Evolutionary conservation across 2,329 filamentous ascomycete species (phyloP).

Genomic region (Diaporthe vaccinii): DNA sequence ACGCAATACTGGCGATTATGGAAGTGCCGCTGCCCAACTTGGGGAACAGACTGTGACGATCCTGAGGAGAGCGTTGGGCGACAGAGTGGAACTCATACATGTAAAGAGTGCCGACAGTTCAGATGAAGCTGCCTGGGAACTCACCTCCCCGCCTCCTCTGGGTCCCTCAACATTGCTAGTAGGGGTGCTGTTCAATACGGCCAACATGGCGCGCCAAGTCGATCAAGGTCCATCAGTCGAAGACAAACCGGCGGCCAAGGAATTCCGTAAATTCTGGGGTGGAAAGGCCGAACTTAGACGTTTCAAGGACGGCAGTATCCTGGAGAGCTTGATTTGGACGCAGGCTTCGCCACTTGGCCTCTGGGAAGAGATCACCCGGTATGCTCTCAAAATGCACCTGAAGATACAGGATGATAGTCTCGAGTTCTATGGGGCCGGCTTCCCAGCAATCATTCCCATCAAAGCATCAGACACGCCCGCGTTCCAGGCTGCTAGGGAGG

Average conservation of each 20-base stretch:
- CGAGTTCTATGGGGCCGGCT: constrained; percentile 63
- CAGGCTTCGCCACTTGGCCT: constrained; percentile 74
- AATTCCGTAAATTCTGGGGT: constrained; percentile 94
- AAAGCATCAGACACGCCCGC: constrained; percentile 63
- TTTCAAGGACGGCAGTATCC: constrained; percentile 94
- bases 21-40: constrained; percentile 60
- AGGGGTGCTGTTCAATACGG: constrained; percentile 79
- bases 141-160: constrained; percentile 55
- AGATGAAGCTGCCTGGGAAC: constrained; percentile 58
- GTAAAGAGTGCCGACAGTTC: constrained; percentile 50
- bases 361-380: constrained; percentile 83
- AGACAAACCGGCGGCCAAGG: constrained; percentile 83
- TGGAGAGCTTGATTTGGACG: constrained; percentile 91
- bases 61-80: constrained; percentile 79
- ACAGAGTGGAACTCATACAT: constrained; percentile 79
- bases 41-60: constrained; percentile 72
- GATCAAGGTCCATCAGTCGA: constrained; percentile 92
- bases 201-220: constrained; percentile 80
- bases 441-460: constrained; percentile 62
- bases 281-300: constrained; percentile 92
- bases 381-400: constrained; percentile 79
- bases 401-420: constrained; percentile 69
- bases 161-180: constrained; percentile 62
- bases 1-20: constrained; percentile 50
- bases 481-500: constrained; percentile 78